These are phyloP conservation scores for Thyridium curvatum DNA, from an alignment of 2,329 filamentous ascomycete genomes.

Conservation along the genomic window DNA sequence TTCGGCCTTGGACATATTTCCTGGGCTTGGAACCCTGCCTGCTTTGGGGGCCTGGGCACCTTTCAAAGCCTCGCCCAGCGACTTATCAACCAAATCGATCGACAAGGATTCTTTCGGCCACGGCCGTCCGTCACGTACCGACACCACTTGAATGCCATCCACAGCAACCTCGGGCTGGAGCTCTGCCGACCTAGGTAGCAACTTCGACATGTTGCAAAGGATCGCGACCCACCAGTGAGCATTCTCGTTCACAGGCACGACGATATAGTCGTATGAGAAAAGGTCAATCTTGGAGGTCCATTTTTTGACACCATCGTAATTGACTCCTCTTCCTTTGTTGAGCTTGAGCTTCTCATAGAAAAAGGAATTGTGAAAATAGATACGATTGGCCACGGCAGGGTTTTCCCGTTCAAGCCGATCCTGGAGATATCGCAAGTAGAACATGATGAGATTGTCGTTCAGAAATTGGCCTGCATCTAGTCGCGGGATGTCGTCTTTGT, in stretches of 20 bases:
- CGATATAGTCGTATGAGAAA: constrained; percentile 78
- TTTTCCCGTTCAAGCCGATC: constrained; percentile 47
- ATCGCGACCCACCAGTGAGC: constrained; percentile 93
- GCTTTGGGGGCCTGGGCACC: constrained; percentile 1
- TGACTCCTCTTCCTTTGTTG: constrained; percentile 52
- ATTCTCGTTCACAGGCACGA: constrained; percentile 86
- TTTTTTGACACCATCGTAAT: constrained; percentile 76
- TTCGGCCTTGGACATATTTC: no score
- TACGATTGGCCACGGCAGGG: constrained; percentile 51
- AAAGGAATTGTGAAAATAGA: constrained; percentile 90
- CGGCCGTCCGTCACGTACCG: background rate
- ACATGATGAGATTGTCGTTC: constrained; percentile 88
- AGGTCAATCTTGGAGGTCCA: constrained; percentile 88
- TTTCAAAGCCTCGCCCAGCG: no score
- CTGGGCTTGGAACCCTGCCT: constrained; percentile 6
- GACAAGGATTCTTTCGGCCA: no score
- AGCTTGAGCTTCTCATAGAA: constrained; percentile 77
- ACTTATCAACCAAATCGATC: no score
- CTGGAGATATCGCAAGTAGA: constrained; percentile 75
- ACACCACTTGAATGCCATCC: background rate
- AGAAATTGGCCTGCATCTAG: constrained; percentile 81
- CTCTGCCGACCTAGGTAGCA: constrained; percentile 30
- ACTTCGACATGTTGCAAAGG: constrained; percentile 76
- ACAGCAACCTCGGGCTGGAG: background rate
- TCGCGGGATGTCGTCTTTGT: constrained; percentile 65